These are phyloP conservation scores for Gliomastix tumulicola DNA, from an alignment of 2,329 filamentous ascomycete genomes.

Conservation along the genomic window DNA sequence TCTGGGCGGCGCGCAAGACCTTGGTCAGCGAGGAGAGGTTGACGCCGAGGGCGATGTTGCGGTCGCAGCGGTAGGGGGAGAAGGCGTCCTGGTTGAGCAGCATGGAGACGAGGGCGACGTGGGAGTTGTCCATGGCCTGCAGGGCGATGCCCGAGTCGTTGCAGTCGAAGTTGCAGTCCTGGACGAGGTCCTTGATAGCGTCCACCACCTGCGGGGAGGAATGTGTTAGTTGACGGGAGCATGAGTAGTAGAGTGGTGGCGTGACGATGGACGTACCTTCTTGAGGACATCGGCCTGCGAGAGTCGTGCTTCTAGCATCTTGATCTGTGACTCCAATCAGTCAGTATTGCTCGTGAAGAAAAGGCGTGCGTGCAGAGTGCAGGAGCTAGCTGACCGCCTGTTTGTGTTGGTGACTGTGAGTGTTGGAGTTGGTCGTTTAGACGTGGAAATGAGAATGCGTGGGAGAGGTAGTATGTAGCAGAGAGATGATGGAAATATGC, in stretches of 20 bases:
- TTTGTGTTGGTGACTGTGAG: too few relatives aligned
- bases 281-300: constrained; percentile 92
- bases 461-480: too few relatives aligned
- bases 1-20: constrained; percentile 89
- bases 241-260: constrained; percentile 7
- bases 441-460: too few relatives aligned
- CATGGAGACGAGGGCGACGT: constrained; percentile 98
- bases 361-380: too few relatives aligned
- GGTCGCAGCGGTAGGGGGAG: constrained; percentile 93
- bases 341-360: too few relatives aligned
- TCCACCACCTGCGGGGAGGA: constrained; percentile 69
- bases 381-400: too few relatives aligned
- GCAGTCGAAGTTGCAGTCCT: constrained; percentile 99
- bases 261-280: constrained; percentile 71
- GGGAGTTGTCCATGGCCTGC: constrained; percentile 99
- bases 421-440: too few relatives aligned
- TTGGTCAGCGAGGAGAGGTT: constrained; percentile 96
- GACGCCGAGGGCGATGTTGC: constrained; percentile 96
- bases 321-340: too few relatives aligned
- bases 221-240: constrained; percentile 6
- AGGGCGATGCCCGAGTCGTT: constrained; percentile 98
- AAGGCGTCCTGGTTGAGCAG: constrained; percentile 94
- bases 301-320: constrained; percentile 93
- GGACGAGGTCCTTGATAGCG: constrained; percentile 97
- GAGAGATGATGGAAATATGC: too few relatives aligned